phyloP scores from a whole-genome alignment of 148 eudicot species.

The Limonium bicolor region DNA sequence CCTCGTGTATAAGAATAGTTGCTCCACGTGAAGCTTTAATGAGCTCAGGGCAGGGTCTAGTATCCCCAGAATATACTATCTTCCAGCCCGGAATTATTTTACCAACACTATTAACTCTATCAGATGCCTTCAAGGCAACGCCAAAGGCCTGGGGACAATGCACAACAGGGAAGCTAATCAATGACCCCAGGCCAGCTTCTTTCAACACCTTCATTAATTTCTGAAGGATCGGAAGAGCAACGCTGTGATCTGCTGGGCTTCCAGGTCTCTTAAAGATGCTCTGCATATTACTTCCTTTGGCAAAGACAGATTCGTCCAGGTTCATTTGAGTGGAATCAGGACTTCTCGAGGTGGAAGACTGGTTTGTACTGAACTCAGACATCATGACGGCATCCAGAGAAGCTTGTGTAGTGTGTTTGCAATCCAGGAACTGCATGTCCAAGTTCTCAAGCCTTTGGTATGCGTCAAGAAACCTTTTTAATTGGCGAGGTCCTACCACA shows the following conservation, averaged over 20 bases:
- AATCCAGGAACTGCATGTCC: conserved; percentile 82
- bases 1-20: conserved; percentile 93
- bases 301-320: conserved; percentile 35
- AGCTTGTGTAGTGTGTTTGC: conserved; percentile 68
- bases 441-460: conserved; percentile 81
- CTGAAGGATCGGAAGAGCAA: conserved; percentile 21
- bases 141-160: conserved; percentile 93
- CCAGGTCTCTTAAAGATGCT: conserved; percentile 51
- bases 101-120: conserved; percentile 32
- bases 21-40: conserved; percentile 73
- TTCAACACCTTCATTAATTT: conserved; percentile 31
- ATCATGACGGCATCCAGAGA: conserved; percentile 30
- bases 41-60: conserved; percentile 67
- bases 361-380: conserved; percentile 13
- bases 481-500: conserved; percentile 76
- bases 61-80: conserved; percentile 91
- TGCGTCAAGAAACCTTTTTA: conserved; percentile 66
- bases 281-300: conserved; percentile 60
- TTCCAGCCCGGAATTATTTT: conserved; percentile 78
- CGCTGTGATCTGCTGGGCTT: conserved; percentile 23
- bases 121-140: conserved; percentile 38
- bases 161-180: conserved; percentile 74
- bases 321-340: conserved; percentile 2
- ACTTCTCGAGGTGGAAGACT: conserved; percentile 7
- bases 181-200: conserved; percentile 58